A percentile compares a stretch with the other conserved stretches of the same genome.
These are phyloP conservation scores for Solanum pennellii DNA, from an alignment of 257 asterid species.

Conservation along the genomic window DNA sequence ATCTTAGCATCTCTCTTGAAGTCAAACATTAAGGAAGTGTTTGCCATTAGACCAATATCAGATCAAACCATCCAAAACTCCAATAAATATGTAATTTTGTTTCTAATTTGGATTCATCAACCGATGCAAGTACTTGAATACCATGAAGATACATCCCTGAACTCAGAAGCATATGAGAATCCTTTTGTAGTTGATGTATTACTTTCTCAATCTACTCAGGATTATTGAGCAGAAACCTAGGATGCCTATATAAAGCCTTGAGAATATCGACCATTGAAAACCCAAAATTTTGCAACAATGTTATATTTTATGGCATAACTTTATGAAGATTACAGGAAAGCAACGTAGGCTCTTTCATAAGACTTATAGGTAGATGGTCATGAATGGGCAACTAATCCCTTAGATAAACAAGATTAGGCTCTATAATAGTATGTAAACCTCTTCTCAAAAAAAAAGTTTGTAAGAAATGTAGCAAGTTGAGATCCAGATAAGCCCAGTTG, in stretches of 20 bases:
- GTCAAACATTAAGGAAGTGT: background rate
- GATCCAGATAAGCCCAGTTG: conserved; percentile 3
- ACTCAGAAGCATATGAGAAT: background rate
- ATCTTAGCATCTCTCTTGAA: background rate
- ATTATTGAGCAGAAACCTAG: background rate
- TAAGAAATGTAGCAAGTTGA: background rate
- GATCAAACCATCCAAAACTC: conserved; percentile 5
- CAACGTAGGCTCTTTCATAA: background rate
- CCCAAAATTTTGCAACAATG: too few relatives aligned
- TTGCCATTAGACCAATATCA: background rate
- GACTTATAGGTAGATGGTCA: background rate
- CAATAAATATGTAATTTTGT: background rate
- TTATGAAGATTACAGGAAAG: background rate
- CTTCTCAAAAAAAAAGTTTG: background rate
- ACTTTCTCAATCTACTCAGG: background rate
- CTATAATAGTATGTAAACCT: background rate
- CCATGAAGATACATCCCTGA: background rate
- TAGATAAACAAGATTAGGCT: background rate
- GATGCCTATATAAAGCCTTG: background rate
- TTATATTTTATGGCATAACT: too few relatives aligned
- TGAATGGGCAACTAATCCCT: background rate
- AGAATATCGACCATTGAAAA: too few relatives aligned
- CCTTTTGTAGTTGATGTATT: background rate
- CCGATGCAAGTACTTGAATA: background rate
- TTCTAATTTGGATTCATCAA: background rate